Conservation (phyloP, 345 rosid species). For the Litchi chinensis region DNA sequence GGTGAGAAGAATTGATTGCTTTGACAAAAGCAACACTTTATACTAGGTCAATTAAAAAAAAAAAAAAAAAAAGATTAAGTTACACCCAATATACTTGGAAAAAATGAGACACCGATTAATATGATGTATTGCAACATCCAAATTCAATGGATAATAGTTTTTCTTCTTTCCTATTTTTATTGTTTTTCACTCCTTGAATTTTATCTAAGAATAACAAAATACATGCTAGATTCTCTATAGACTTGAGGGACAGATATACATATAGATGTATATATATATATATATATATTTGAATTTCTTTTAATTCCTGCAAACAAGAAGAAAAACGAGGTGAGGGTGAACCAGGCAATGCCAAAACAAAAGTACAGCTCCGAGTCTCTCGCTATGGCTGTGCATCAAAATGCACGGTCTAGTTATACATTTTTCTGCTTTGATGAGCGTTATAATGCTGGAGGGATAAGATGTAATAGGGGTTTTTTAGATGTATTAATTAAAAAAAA, state of each 20-base stretch:
- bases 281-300: neutral
- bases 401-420: neutral
- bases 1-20: neutral
- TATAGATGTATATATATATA: no score
- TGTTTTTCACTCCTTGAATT: neutral
- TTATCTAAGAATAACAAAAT: neutral
- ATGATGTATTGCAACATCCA: neutral
- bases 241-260: neutral
- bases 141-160: neutral
- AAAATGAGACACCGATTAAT: neutral
- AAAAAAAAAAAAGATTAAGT: neutral
- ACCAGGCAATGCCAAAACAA: neutral
- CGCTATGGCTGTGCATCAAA: neutral
- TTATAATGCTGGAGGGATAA: slow-evolving; percentile 39
- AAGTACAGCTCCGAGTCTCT: neutral
- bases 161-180: neutral
- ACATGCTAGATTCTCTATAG: neutral
- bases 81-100: neutral
- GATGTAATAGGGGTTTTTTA: slow-evolving; percentile 1
- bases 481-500: no score
- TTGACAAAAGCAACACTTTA: neutral
- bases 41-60: neutral
- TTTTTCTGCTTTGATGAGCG: neutral
- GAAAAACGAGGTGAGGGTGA: neutral
- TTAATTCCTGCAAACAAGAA: neutral